Base-by-base conservation (phyloP, 2,329 filamentous ascomycete genomes). In the Xylaria sp. region DNA sequence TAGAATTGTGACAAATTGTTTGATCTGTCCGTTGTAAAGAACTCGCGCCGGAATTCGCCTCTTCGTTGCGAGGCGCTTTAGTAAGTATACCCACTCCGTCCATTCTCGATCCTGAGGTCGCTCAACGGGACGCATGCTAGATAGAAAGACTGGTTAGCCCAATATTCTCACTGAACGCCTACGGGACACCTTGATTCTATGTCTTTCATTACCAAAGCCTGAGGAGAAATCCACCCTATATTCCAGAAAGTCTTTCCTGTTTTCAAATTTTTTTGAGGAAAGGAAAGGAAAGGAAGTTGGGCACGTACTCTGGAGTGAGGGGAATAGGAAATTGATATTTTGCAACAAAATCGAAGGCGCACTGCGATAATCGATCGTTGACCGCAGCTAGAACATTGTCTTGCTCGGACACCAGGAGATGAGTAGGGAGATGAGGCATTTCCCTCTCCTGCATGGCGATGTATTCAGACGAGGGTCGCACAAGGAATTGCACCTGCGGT, bases 321-420 rank as follows among this genome's bases (percentile, higher is more conserved):
- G 93, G 93, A 74, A 97, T 94, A 13, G 93, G 93, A 78, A 97
- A 97, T 80, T 95, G 93, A 79, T 96, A 96, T 81, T 93, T 94
- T 75, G 93, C 93, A 75, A 97, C 90, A 80, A 97, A 97, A 81
- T 97, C 92, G 84, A 92, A 97, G 38, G 93, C 93, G 79, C 93
- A 96, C 79, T 92, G 91, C 28, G 93, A 94, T 54, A 97, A 85
- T 70, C 93, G 88, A 81, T 95, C 92, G 82, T 96, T 96, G 80
- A 96, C 92, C 80, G 91, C 88, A 65, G 88, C 88, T 66, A 96
- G 84, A 74, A 97, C 92, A 77, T 87, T 88, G 81, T 96, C 93
- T 83, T 97, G 93, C 81, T 97, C 93, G 80, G 93, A 90, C 63
- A 93, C 90, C 75, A 92, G 87, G 59, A 97, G 87, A 79, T 94